Base-by-base conservation (phyloP, 495 filamentous ascomycete genomes). In the Hypomontagnella submonticulosa region DNA sequence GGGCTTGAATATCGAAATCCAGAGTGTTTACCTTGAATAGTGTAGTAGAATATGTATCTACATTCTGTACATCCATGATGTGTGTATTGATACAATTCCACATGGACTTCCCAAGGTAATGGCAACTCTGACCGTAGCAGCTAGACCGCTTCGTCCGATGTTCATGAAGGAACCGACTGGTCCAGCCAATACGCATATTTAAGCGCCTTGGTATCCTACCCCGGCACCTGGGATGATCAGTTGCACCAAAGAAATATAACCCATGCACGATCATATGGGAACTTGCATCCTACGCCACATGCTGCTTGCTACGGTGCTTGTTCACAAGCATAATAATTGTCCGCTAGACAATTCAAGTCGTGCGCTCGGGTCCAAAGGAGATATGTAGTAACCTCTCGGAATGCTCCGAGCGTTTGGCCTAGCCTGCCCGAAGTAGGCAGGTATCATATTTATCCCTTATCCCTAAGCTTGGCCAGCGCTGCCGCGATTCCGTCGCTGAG, bases 401-500 rank as follows among this genome's bases (percentile, higher is more conserved):
- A 57, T 50, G 51, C 56, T 33, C 63, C 63, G 57, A 44, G 44
- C 9, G 27, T 51, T 57, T 36, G 13, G 40, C 52, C 57, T 51
- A 62, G 44, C 38, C 37, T 32, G 19, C 49, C 57, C 44, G 16
- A 64, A 63, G 42, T 61, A 55, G 57, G 58, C 53, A 67, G 49
- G 57, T 67, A 67, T 58, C 47, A 64, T 65, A 72, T 15, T 72
- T 77, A 11, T 18, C 78, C 77, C 18, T 75, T 78, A 4, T 83
- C 71, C 54, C 84, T 76, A 2, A 86, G 72, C 41, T 75, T 81
- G 10, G 82, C 84, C 43, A 86, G 56, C 12, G 82, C 84, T 27
- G 82, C 81, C 34, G 84, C 83, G 46, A 86, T 71, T 1, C 84
- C 84, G 23, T 77, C 83, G 49, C 78, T 81, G 15, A 86, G 72